These are phyloP conservation scores for Ceratocystis variospora DNA, from an alignment of 2,329 filamentous ascomycete species.

Conservation along the genomic window DNA sequence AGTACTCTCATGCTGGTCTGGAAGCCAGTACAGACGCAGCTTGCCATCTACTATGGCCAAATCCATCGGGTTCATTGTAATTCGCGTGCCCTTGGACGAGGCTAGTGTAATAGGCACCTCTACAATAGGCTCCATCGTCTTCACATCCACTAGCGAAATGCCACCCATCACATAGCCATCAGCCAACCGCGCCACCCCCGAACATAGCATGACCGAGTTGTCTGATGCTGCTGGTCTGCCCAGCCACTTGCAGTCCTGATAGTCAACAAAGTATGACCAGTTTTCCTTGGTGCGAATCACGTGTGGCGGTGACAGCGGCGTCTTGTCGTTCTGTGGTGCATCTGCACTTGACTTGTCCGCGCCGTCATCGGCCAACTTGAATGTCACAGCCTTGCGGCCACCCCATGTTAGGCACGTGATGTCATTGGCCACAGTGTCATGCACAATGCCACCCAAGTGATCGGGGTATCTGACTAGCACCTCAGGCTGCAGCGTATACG, in stretches of 20 bases:
- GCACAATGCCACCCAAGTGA: constrained; percentile 35
- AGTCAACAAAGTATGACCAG: constrained; percentile 34
- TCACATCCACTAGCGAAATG: constrained; percentile 34
- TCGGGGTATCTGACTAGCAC: constrained; percentile 28
- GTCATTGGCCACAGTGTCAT: constrained; percentile 27
- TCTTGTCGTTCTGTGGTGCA: not conserved
- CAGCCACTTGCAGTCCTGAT: constrained; percentile 40
- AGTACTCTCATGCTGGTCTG: constrained; percentile 34
- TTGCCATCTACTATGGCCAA: constrained; percentile 32
- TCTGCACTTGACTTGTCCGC: not conserved
- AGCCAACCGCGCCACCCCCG: constrained; percentile 29
- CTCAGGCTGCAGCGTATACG: constrained; percentile 27
- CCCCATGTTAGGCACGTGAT: constrained; percentile 36
- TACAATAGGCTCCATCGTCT: constrained; percentile 32
- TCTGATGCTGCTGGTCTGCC: constrained; percentile 29
- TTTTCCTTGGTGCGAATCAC: constrained; percentile 25
- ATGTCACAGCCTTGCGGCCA: constrained; percentile 29
- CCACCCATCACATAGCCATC: constrained; percentile 29
- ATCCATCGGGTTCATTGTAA: constrained; percentile 39
- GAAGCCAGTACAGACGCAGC: constrained; percentile 34
- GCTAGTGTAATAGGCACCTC: constrained; percentile 34
- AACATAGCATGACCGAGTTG: constrained; percentile 35
- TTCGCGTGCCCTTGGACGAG: constrained; percentile 28
- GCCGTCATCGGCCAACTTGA: constrained; percentile 23
- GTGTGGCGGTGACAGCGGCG: constrained; percentile 1